A percentile compares a stretch with the other conserved stretches of the same genome.
Conservation (phyloP, 495 filamentous ascomycete species). For the Neurospora hispaniola region DNA sequence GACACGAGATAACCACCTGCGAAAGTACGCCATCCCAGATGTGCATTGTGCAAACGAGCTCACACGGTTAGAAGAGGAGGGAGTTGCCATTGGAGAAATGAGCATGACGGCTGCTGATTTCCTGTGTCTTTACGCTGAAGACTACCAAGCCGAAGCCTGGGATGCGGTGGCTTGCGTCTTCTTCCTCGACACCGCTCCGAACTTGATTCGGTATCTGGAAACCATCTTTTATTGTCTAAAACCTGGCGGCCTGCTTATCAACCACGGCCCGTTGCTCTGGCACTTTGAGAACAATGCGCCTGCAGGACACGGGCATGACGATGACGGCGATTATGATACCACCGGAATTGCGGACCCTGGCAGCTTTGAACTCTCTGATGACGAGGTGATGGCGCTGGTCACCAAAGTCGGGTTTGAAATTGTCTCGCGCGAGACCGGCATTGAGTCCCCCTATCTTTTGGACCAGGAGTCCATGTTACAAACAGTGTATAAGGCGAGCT, state of each 20-base stretch:
- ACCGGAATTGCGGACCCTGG: slow-evolving; percentile 66
- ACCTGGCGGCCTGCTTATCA: slow-evolving; percentile 72
- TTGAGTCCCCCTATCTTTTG: slow-evolving; percentile 69
- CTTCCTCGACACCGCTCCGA: slow-evolving; percentile 94
- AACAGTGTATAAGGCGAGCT: slow-evolving; percentile 62
- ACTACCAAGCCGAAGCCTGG: slow-evolving; percentile 48
- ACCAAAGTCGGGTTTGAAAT: slow-evolving; percentile 68
- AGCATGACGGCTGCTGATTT: slow-evolving; percentile 83
- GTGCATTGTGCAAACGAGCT: slow-evolving; percentile 56
- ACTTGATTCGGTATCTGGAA: slow-evolving; percentile 79
- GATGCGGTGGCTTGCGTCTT: slow-evolving; percentile 84
- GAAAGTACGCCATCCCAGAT: slow-evolving; percentile 62
- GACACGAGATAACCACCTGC: slow-evolving; percentile 59
- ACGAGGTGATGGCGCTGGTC: slow-evolving; percentile 73
- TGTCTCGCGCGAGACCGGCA: slow-evolving; percentile 43
- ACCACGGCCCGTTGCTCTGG: slow-evolving; percentile 85
- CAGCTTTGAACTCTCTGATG: slow-evolving; percentile 74
- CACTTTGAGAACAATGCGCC: slow-evolving; percentile 59
- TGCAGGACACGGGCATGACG: slow-evolving; percentile 29
- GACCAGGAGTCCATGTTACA: slow-evolving; percentile 76
- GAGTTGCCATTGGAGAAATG: slow-evolving; percentile 49
- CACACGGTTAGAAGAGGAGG: slow-evolving; percentile 9
- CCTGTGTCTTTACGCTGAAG: slow-evolving; percentile 56
- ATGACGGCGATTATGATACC: slow-evolving; percentile 35
- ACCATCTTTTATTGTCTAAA: slow-evolving; percentile 68